These are phyloP conservation scores for Medicago lupulina DNA, from an alignment of 306 rosid genomes.

Conservation along the genomic window DNA sequence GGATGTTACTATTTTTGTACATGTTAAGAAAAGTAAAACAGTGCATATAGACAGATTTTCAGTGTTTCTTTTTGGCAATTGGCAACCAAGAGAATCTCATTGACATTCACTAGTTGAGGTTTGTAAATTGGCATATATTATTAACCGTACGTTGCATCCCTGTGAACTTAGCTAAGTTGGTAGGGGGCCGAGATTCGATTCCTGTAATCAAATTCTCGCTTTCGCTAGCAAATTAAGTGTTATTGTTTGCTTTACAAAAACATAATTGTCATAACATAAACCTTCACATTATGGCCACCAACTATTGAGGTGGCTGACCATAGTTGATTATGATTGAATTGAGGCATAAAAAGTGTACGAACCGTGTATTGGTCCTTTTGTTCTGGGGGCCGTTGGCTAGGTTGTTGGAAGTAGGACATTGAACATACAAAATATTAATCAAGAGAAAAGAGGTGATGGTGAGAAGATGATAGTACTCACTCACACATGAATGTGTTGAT, in stretches of 20 bases:
- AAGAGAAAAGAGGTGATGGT: conserved; percentile 21
- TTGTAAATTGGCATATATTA: too few species aligned
- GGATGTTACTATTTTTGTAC: conserved; percentile 8
- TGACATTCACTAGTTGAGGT: not conserved
- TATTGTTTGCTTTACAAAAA: too few species aligned
- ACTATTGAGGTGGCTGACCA: not conserved
- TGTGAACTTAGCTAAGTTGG: too few species aligned
- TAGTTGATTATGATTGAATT: conserved; percentile 11
- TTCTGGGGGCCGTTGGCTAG: not conserved
- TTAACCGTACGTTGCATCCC: too few species aligned
- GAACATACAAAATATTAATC: not conserved
- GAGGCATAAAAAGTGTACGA: not conserved
- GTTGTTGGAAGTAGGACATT: conserved; percentile 35
- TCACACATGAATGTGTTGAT: conserved; percentile 6
- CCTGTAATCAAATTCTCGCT: too few species aligned
- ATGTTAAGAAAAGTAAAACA: conserved; percentile 1
- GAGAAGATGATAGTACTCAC: conserved; percentile 3
- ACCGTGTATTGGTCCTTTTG: not conserved
- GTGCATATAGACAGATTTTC: not conserved
- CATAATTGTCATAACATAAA: not conserved
- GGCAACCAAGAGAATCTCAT: conserved; percentile 5
- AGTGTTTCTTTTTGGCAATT: not conserved
- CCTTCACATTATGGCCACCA: not conserved
- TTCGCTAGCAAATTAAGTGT: too few species aligned
- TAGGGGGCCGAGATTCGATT: too few species aligned